A percentile compares a stretch with the other conserved stretches of the same genome.
phyloP scores from a whole-genome alignment of 2,329 filamentous ascomycete genomes.

The Magnaporthiopsis rhizophila region DNA sequence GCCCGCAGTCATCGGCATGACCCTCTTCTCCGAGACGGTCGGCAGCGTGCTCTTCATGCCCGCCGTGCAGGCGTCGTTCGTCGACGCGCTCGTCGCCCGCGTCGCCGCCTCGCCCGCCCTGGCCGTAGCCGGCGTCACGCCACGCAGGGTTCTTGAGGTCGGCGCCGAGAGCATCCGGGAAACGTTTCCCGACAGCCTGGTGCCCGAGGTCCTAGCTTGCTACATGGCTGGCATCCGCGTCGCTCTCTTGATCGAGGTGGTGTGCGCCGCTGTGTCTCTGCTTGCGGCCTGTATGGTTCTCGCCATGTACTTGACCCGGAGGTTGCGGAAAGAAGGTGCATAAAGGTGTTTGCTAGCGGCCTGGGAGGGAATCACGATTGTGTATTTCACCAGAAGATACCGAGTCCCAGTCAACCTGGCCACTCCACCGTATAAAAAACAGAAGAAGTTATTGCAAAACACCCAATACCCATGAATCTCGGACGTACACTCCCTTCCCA shows the following conservation, averaged over 20 bases:
- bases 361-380: no score
- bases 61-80: slow-evolving; percentile 1
- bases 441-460: no score
- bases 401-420: no score
- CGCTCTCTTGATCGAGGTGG: slow-evolving; percentile 1
- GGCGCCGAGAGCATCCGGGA: background rate
- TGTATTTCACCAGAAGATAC: no score
- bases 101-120: background rate
- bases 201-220: background rate
- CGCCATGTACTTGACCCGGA: background rate
- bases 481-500: no score
- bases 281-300: slow-evolving; percentile 1
- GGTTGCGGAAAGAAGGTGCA: background rate
- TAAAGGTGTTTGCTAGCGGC: no score
- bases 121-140: background rate
- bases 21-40: slow-evolving; percentile 5
- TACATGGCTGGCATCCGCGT: slow-evolving; percentile 4
- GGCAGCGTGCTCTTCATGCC: slow-evolving; percentile 5
- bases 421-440: no score
- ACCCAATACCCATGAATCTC: no score
- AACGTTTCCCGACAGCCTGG: background rate
- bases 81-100: background rate
- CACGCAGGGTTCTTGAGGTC: background rate
- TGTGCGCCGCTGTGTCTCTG: background rate
- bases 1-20: slow-evolving; percentile 4